phyloP scores from a whole-genome alignment of 768 basidiomycete species.

The Lanmaoa rubissima region DNA sequence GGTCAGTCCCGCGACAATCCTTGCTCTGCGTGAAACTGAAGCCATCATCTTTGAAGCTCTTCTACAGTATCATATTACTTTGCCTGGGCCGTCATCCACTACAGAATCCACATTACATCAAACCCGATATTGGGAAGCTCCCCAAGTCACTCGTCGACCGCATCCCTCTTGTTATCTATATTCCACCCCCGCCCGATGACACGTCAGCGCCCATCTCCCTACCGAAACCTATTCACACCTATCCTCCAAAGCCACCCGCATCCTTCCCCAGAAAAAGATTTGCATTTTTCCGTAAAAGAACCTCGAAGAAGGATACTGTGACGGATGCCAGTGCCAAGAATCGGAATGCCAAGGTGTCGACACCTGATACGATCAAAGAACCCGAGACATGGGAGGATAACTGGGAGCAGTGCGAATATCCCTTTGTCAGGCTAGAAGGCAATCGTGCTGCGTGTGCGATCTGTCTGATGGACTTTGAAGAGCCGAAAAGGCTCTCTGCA shows the following conservation, averaged over 20 bases:
- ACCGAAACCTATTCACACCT: slow-evolving; percentile 52
- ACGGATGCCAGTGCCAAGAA: slow-evolving; percentile 17
- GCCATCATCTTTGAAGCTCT: slow-evolving; percentile 43
- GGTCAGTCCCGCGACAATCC: slow-evolving; percentile 44
- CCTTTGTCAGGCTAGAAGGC: slow-evolving; percentile 78
- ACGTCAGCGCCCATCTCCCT: slow-evolving; percentile 37
- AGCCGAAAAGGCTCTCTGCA: slow-evolving; percentile 46
- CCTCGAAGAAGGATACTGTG: slow-evolving; percentile 24
- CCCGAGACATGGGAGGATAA: slow-evolving; percentile 69
- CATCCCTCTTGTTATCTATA: slow-evolving; percentile 84
- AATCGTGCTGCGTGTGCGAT: slow-evolving; percentile 85
- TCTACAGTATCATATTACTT: slow-evolving; percentile 76
- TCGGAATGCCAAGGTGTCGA: slow-evolving; percentile 9
- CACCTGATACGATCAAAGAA: slow-evolving; percentile 21
- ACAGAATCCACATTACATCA: slow-evolving; percentile 69
- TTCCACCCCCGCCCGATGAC: slow-evolving; percentile 69
- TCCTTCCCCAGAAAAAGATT: slow-evolving; percentile 44
- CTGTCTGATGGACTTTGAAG: slow-evolving; percentile 82
- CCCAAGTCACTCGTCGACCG: slow-evolving; percentile 68
- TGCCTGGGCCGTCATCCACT: slow-evolving; percentile 79
- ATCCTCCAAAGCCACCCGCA: slow-evolving; percentile 55
- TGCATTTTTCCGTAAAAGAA: slow-evolving; percentile 44
- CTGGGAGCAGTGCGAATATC: slow-evolving; percentile 76
- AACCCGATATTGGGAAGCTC: slow-evolving; percentile 76
- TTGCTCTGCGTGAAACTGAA: slow-evolving; percentile 3